A percentile compares a stretch with the other conserved stretches of the same genome.
phyloP scores from a whole-genome alignment of 805 yeast genomes.

The Candida xiaguanensis region DNA sequence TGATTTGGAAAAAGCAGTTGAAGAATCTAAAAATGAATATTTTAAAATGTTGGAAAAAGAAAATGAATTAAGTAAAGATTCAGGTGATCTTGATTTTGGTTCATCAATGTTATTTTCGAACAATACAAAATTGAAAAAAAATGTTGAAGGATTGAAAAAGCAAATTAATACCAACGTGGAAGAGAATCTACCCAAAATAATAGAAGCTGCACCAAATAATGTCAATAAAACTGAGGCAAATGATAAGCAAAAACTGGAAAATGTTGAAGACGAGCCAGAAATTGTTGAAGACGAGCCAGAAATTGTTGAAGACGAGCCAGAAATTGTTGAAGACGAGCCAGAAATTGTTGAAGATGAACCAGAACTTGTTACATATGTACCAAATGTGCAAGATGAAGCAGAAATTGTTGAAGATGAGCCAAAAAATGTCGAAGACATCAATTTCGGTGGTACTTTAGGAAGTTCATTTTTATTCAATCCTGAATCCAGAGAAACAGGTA shows the following conservation, averaged over 20 bases:
- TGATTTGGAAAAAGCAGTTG: slow-evolving; percentile 46
- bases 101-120: slow-evolving; percentile 18
- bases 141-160: neutral
- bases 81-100: slow-evolving; percentile 14
- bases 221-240: neutral
- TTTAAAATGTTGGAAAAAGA: slow-evolving; percentile 23
- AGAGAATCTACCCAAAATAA: neutral
- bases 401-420: neutral
- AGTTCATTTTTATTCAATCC: slow-evolving; percentile 8
- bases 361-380: too few relatives aligned
- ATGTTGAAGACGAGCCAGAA: too few relatives aligned
- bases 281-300: too few relatives aligned
- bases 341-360: too few relatives aligned
- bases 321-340: too few relatives aligned
- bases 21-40: slow-evolving; percentile 43
- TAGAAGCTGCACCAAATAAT: neutral
- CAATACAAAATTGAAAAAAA: neutral
- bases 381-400: too few relatives aligned
- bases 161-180: neutral
- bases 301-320: too few relatives aligned
- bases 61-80: slow-evolving; percentile 5
- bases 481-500: slow-evolving; percentile 7
- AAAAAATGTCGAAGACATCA: neutral
- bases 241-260: too few relatives aligned
- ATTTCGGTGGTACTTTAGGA: slow-evolving; percentile 3